These are phyloP conservation scores for Serendipita sp. DNA, from an alignment of 768 basidiomycete species.

Conservation along the genomic window DNA sequence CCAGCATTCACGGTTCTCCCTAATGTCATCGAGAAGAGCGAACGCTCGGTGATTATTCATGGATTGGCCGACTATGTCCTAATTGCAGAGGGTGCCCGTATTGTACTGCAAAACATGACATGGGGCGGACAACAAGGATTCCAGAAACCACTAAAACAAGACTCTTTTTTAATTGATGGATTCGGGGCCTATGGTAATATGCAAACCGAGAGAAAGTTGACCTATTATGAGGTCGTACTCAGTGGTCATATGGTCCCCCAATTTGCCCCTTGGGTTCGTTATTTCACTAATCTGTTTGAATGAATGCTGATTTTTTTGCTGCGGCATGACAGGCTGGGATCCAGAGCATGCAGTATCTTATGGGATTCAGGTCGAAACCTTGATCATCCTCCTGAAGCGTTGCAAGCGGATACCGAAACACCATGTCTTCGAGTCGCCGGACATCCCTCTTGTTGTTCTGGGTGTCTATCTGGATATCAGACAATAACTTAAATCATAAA, in stretches of 20 bases:
- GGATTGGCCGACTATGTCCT: constrained; percentile 58
- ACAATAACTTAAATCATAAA: no score
- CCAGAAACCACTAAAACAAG: constrained; percentile 46
- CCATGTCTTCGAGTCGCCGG: no score
- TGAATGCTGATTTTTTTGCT: neutral
- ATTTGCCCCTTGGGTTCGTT: constrained; percentile 42
- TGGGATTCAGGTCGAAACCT: constrained; percentile 43
- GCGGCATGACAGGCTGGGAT: constrained; percentile 35
- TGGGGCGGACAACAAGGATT: constrained; percentile 55
- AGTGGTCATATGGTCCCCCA: constrained; percentile 65
- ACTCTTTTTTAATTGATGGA: constrained; percentile 56
- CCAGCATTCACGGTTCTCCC: constrained; percentile 51
- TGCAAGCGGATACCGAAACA: no score
- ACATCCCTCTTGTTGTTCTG: no score
- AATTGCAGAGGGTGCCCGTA: constrained; percentile 49
- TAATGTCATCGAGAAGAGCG: constrained; percentile 59
- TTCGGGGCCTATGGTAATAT: constrained; percentile 49
- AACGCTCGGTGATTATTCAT: constrained; percentile 50
- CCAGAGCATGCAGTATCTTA: constrained; percentile 50
- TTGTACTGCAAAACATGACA: constrained; percentile 44
- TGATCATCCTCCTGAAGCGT: constrained; percentile 11
- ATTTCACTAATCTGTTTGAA: neutral
- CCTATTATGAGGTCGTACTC: constrained; percentile 48
- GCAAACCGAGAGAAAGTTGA: constrained; percentile 48
- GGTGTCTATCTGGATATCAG: no score